A percentile compares a stretch with the other conserved stretches of the same genome.
These are phyloP conservation scores for Pseudogymnoascus verrucosus DNA, from an alignment of 2,329 filamentous ascomycete genomes.

Conservation along the genomic window DNA sequence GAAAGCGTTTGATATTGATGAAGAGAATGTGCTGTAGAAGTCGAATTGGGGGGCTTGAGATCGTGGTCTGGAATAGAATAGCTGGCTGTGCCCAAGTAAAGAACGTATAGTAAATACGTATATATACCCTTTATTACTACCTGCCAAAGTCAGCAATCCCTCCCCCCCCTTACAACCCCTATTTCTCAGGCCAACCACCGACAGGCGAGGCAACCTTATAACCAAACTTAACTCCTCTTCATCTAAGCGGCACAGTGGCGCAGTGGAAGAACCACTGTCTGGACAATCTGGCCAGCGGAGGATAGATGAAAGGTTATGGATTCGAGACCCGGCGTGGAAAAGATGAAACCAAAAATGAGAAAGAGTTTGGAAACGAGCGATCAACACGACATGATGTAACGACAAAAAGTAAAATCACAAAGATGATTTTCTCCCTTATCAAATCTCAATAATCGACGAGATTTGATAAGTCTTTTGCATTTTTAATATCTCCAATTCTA, in stretches of 20 bases:
- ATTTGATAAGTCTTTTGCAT: neutral
- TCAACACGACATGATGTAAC: neutral
- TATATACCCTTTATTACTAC: neutral
- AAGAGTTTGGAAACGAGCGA: no score
- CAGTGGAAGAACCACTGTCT: neutral
- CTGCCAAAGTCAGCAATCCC: neutral
- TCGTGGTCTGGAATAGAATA: neutral
- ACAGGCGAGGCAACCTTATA: neutral
- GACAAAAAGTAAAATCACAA: neutral
- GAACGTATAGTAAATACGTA: neutral
- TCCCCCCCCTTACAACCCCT: neutral
- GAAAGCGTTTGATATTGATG: slow-evolving; percentile 49
- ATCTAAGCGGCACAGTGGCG: neutral
- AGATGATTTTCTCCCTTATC: neutral
- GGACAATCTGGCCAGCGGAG: neutral
- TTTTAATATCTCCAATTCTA: neutral
- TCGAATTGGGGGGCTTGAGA: neutral
- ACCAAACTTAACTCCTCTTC: neutral
- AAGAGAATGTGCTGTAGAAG: slow-evolving; percentile 16
- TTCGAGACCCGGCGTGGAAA: neutral
- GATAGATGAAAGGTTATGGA: neutral
- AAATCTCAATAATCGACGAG: neutral
- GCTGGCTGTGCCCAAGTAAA: neutral
- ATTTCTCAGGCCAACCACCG: neutral
- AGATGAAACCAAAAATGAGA: neutral